Evolutionary conservation across 2,329 filamentous ascomycete species (phyloP).

Genomic region (Cadophora sp.): DNA sequence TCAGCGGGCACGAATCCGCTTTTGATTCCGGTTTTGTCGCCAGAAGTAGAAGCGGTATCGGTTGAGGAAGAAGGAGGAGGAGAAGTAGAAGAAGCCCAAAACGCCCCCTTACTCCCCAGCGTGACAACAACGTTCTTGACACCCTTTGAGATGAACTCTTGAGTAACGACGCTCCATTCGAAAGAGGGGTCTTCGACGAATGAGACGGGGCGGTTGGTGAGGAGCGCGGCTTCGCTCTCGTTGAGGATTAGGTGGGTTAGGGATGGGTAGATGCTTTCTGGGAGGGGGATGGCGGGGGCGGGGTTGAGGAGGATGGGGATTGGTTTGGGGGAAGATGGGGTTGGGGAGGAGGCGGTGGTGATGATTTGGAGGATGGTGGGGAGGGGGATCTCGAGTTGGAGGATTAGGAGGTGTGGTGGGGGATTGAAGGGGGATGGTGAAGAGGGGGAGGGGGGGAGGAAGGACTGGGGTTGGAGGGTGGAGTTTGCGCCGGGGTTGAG

Average conservation of each 20-base stretch:
- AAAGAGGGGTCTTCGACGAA: conserved; percentile 49
- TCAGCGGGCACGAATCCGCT: conserved; percentile 65
- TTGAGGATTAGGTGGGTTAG: conserved; percentile 87
- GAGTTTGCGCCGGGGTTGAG: conserved; percentile 75
- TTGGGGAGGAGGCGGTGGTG: background rate
- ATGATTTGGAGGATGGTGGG: conserved; percentile 69
- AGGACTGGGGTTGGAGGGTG: conserved; percentile 49
- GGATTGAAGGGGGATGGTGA: conserved; percentile 47
- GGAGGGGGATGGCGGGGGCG: conserved; percentile 75
- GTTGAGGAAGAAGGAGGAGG: too few species aligned
- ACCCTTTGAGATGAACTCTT: conserved; percentile 70
- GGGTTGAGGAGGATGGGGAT: conserved; percentile 76
- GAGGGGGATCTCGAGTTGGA: conserved; percentile 81
- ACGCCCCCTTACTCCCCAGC: conserved; percentile 80
- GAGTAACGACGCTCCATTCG: conserved; percentile 52
- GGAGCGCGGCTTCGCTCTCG: conserved; percentile 83
- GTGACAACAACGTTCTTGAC: conserved; percentile 84
- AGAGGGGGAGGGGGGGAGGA: conserved; percentile 45
- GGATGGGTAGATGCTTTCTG: conserved; percentile 67
- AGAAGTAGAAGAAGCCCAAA: conserved; percentile 57
- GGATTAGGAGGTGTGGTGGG: conserved; percentile 68
- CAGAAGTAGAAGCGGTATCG: too few species aligned
- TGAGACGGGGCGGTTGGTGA: conserved; percentile 58
- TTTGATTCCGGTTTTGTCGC: too few species aligned
- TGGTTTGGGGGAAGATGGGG: background rate